These are phyloP conservation scores for Cyclotella atomus DNA, from an alignment of 108 stramenopile genomes.

Conservation along the genomic window DNA sequence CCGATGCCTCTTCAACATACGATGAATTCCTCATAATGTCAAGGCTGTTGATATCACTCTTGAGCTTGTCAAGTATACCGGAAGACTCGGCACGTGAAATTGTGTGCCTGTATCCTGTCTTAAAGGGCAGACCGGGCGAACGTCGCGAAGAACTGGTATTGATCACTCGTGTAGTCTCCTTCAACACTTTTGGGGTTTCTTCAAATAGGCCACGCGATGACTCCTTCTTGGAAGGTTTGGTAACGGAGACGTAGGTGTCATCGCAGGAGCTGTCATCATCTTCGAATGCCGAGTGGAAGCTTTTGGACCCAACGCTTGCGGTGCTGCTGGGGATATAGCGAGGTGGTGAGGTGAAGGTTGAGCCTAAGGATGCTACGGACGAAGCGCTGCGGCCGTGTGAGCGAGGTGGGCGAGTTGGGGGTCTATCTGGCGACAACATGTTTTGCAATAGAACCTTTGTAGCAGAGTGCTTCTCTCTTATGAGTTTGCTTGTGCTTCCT, in stretches of 20 bases:
- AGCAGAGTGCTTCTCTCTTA: too few species aligned
- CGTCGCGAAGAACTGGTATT: background rate
- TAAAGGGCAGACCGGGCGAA: background rate
- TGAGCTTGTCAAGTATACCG: constrained; percentile 36
- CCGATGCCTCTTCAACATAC: background rate
- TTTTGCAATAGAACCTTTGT: too few species aligned
- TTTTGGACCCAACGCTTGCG: background rate
- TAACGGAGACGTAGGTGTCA: constrained; percentile 35
- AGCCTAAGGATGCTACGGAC: background rate
- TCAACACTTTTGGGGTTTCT: constrained; percentile 8
- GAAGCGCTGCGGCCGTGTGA: background rate
- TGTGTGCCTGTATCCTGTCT: constrained; percentile 6
- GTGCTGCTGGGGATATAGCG: background rate
- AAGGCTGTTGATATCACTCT: constrained; percentile 34
- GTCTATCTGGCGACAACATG: too few species aligned
- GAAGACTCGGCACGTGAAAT: background rate
- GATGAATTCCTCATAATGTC: constrained; percentile 13
- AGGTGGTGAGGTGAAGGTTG: background rate
- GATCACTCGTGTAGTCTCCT: constrained; percentile 11
- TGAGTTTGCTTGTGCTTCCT: too few species aligned
- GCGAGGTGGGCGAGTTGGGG: too few species aligned
- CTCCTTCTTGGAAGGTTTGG: background rate
- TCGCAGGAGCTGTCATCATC: constrained; percentile 27
- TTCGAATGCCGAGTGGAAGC: background rate
- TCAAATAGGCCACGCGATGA: background rate